phyloP scores from a whole-genome alignment of 768 basidiomycete species.

The Rhodotorula graminis region DNA sequence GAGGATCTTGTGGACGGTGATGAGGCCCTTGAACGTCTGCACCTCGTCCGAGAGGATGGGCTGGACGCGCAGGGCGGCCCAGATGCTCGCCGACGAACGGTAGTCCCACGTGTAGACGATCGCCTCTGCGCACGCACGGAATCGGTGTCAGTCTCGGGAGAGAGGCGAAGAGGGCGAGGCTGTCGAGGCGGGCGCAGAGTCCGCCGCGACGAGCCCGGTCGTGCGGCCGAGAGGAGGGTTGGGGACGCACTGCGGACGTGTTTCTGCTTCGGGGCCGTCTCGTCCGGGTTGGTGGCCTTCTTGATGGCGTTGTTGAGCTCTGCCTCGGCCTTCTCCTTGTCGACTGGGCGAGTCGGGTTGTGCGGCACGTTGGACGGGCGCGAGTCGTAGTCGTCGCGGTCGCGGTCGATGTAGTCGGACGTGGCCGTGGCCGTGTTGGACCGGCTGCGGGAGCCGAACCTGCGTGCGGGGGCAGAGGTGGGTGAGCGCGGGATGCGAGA shows the following conservation, averaged over 20 bases:
- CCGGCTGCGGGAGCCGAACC: slow-evolving; percentile 24
- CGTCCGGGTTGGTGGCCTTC: slow-evolving; percentile 93
- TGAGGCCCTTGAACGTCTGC: slow-evolving; percentile 96
- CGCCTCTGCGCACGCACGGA: slow-evolving; percentile 59
- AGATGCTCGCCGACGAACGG: slow-evolving; percentile 93
- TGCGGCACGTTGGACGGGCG: slow-evolving; percentile 4
- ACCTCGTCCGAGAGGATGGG: slow-evolving; percentile 96
- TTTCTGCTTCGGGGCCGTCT: slow-evolving; percentile 96
- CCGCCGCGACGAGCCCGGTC: neutral
- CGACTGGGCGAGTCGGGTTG: slow-evolving; percentile 84
- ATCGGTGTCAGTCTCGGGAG: too few relatives aligned
- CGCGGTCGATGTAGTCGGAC: slow-evolving; percentile 34
- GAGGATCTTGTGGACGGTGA: slow-evolving; percentile 93
- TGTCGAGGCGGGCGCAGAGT: neutral
- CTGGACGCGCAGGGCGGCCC: slow-evolving; percentile 93
- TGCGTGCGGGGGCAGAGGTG: neutral
- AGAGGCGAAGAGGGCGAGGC: too few relatives aligned
- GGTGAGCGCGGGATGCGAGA: neutral
- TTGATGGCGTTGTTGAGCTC: slow-evolving; percentile 94
- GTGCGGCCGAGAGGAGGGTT: neutral
- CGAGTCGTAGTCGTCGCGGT: slow-evolving; percentile 16
- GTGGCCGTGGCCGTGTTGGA: slow-evolving; percentile 18
- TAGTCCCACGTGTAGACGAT: slow-evolving; percentile 99
- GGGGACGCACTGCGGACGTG: slow-evolving; percentile 84
- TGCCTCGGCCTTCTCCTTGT: slow-evolving; percentile 95